phyloP scores from a whole-genome alignment of 2,329 filamentous ascomycete genomes.

The Calonectria hongkongensis region DNA sequence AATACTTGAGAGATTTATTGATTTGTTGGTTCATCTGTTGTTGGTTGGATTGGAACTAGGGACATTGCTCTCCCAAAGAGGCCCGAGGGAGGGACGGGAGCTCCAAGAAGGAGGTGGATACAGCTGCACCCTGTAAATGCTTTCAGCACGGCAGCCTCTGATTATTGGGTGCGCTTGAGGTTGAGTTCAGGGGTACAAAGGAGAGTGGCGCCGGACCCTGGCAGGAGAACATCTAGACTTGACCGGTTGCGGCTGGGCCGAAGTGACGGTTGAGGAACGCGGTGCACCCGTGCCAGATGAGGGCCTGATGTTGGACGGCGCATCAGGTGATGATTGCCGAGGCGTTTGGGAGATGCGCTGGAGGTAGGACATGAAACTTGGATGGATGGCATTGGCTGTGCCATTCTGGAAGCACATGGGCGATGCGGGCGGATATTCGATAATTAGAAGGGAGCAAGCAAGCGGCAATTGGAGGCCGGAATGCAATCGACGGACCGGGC shows the following conservation, averaged over 20 bases:
- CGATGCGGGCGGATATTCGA: not conserved
- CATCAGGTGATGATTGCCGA: slow-evolving; percentile 40
- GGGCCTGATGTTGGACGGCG: slow-evolving; percentile 37
- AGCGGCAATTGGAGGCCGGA: slow-evolving; percentile 26
- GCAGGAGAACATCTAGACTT: slow-evolving; percentile 47
- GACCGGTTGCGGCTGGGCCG: slow-evolving; percentile 41
- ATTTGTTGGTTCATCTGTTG: slow-evolving; percentile 26
- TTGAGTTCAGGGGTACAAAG: slow-evolving; percentile 42
- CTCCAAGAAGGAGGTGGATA: slow-evolving; percentile 51
- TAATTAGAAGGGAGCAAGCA: slow-evolving; percentile 13
- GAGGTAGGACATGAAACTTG: slow-evolving; percentile 15
- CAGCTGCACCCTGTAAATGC: slow-evolving; percentile 27
- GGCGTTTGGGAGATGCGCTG: slow-evolving; percentile 10
- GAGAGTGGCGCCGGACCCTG: slow-evolving; percentile 46
- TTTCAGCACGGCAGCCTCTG: slow-evolving; percentile 27
- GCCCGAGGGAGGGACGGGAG: slow-evolving; percentile 37
- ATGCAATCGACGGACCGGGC: slow-evolving; percentile 33
- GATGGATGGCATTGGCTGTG: not conserved
- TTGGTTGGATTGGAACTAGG: slow-evolving; percentile 26
- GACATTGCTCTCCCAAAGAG: slow-evolving; percentile 12
- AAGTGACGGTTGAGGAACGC: slow-evolving; percentile 37
- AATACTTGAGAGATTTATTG: slow-evolving; percentile 12
- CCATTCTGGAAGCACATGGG: not conserved
- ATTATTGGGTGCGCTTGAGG: slow-evolving; percentile 36
- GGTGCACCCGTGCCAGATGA: slow-evolving; percentile 37